These are phyloP conservation scores for Taphrina wiesneri DNA, from an alignment of 1,139 yeast species.

Conservation along the genomic window DNA sequence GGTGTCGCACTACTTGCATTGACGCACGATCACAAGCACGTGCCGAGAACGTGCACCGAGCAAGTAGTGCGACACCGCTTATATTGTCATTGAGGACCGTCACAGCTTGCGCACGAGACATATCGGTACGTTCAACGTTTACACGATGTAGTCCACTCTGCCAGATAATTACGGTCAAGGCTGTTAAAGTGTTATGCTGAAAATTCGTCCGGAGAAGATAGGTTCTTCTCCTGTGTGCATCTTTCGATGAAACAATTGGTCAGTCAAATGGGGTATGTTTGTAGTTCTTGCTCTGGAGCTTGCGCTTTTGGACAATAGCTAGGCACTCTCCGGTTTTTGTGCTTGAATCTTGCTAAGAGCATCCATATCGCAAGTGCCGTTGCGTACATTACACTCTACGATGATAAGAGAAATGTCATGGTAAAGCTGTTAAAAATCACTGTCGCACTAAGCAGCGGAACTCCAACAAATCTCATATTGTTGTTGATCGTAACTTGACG, in stretches of 20 bases:
- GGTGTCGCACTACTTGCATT: too few species aligned
- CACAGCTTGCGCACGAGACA: too few species aligned
- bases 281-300: background rate
- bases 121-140: background rate
- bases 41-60: background rate
- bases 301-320: background rate
- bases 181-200: background rate
- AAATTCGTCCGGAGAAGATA: background rate
- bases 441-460: too few species aligned
- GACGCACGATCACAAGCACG: background rate
- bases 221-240: background rate
- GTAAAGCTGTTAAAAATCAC: too few species aligned
- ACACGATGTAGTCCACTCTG: too few species aligned
- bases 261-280: background rate
- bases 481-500: too few species aligned
- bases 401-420: background rate
- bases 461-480: too few species aligned
- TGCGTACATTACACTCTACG: background rate
- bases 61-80: background rate
- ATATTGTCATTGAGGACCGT: background rate
- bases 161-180: background rate
- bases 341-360: background rate
- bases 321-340: background rate
- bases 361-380: background rate
- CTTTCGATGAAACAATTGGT: background rate